A percentile compares a stretch with the other conserved stretches of the same genome.
phyloP scores from a whole-genome alignment of 495 filamentous ascomycete genomes.

The Trichoderma virens region DNA sequence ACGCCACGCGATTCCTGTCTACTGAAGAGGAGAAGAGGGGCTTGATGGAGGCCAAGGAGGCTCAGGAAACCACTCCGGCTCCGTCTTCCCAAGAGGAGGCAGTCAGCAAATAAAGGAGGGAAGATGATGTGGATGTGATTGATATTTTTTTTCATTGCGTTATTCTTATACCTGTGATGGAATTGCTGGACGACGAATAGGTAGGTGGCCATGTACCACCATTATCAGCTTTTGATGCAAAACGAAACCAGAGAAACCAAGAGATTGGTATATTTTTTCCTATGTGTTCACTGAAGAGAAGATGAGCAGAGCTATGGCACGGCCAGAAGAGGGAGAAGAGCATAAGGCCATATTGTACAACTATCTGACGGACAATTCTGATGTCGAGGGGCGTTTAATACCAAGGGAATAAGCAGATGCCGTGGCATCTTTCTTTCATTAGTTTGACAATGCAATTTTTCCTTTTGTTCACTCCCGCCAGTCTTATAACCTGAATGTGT shows the following conservation, averaged over 20 bases:
- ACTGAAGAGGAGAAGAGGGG: slow-evolving; percentile 36
- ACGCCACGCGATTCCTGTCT: slow-evolving; percentile 21
- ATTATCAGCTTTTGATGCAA: not conserved
- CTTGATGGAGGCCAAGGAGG: slow-evolving; percentile 32
- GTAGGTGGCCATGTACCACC: not conserved
- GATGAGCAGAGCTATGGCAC: not conserved
- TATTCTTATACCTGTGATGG: not conserved
- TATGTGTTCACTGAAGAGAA: not conserved
- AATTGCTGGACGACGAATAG: not conserved
- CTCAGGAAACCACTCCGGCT: not conserved
- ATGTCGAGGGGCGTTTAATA: not conserved
- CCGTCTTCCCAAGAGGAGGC: not conserved
- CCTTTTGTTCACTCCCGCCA: not conserved
- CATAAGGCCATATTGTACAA: not conserved
- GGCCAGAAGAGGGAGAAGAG: not conserved
- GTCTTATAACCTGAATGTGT: not conserved
- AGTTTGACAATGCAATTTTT: not conserved
- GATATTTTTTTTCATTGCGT: not conserved
- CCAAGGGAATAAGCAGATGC: not conserved
- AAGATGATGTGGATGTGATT: not conserved
- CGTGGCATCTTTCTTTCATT: not conserved
- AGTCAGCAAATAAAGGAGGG: not conserved
- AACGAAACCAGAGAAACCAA: not conserved
- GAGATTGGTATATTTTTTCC: not conserved
- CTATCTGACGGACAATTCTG: not conserved